phyloP scores from a whole-genome alignment of 176 grass and related monocot species.

The Dendrocalamus sinicus region DNA sequence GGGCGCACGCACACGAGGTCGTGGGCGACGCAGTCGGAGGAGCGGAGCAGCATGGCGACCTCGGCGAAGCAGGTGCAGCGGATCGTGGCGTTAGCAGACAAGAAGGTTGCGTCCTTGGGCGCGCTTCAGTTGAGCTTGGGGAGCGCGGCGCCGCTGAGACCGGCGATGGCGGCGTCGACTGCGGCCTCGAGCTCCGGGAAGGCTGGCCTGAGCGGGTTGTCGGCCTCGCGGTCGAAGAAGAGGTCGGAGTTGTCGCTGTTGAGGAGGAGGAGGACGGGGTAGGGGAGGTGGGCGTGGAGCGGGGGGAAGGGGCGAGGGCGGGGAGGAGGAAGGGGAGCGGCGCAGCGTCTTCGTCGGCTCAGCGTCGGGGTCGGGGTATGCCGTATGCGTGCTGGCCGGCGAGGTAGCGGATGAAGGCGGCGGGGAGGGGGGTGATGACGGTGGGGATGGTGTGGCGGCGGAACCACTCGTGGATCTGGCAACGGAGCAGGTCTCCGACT shows the following conservation, averaged over 20 bases:
- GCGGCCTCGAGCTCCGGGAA: conserved; percentile 84
- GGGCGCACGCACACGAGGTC: conserved; percentile 52
- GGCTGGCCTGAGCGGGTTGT: conserved; percentile 39
- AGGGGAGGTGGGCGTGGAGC: conserved; percentile 35
- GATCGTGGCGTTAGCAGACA: conserved; percentile 63
- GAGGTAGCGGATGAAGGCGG: conserved; percentile 74
- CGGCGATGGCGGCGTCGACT: conserved; percentile 63
- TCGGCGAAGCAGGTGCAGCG: conserved; percentile 75
- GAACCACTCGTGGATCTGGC: conserved; percentile 86
- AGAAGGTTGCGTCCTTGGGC: conserved; percentile 86
- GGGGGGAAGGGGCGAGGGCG: conserved; percentile 47
- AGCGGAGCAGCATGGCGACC: conserved; percentile 75
- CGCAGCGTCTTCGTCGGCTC: neutral
- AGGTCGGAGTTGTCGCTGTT: conserved; percentile 45
- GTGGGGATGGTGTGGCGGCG: conserved; percentile 66
- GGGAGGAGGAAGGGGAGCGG: conserved; percentile 68
- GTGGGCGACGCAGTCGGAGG: conserved; percentile 71
- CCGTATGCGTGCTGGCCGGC: conserved; percentile 47
- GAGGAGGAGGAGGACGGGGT: conserved; percentile 77
- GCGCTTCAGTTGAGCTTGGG: no score
- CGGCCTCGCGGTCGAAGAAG: conserved; percentile 31
- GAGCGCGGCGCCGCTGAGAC: conserved; percentile 69
- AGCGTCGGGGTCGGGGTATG: conserved; percentile 32
- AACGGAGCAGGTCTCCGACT: conserved; percentile 39
- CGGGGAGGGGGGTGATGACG: conserved; percentile 56